Evolutionary conservation across 2,329 filamentous ascomycete species (phyloP).

Genomic region (Trichoderma sp.): DNA sequence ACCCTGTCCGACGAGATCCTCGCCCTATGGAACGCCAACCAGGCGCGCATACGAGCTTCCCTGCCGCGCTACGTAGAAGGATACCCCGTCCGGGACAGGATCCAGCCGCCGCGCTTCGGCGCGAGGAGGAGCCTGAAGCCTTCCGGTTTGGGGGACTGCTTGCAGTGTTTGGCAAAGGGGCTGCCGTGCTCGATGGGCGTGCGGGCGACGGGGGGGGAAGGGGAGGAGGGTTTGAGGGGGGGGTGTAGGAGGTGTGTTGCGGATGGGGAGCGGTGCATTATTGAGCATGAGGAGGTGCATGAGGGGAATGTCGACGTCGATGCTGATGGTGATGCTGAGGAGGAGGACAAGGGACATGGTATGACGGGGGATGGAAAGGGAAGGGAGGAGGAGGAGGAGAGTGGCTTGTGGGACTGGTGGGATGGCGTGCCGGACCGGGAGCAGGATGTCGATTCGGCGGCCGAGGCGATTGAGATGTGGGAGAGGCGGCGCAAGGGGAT

Average conservation of each 20-base stretch:
- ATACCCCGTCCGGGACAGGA: slow-evolving; percentile 32
- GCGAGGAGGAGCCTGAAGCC: slow-evolving; percentile 4
- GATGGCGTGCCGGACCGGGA: slow-evolving; percentile 3
- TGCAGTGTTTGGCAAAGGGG: slow-evolving; percentile 33
- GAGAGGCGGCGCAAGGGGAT: slow-evolving; percentile 6
- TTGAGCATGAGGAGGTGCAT: neutral
- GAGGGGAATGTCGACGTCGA: too few species aligned
- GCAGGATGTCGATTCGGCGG: neutral
- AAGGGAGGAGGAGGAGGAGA: slow-evolving; percentile 1
- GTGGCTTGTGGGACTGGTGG: slow-evolving; percentile 1
- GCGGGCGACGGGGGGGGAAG: slow-evolving; percentile 39
- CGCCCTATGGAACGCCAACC: slow-evolving; percentile 29
- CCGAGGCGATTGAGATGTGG: slow-evolving; percentile 19
- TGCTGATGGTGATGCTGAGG: neutral
- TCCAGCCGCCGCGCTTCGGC: slow-evolving; percentile 30
- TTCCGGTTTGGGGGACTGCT: slow-evolving; percentile 30
- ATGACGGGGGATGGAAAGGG: neutral
- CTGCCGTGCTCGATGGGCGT: slow-evolving; percentile 35
- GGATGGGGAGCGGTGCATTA: slow-evolving; percentile 36
- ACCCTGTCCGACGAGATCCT: neutral
- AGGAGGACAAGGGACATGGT: neutral
- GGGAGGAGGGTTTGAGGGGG: slow-evolving; percentile 40
- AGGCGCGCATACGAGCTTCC: slow-evolving; percentile 5
- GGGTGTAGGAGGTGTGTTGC: slow-evolving; percentile 33
- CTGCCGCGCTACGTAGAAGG: slow-evolving; percentile 38